phyloP scores from a whole-genome alignment of 176 grass and related monocot genomes.

The Musa acuminata region DNA sequence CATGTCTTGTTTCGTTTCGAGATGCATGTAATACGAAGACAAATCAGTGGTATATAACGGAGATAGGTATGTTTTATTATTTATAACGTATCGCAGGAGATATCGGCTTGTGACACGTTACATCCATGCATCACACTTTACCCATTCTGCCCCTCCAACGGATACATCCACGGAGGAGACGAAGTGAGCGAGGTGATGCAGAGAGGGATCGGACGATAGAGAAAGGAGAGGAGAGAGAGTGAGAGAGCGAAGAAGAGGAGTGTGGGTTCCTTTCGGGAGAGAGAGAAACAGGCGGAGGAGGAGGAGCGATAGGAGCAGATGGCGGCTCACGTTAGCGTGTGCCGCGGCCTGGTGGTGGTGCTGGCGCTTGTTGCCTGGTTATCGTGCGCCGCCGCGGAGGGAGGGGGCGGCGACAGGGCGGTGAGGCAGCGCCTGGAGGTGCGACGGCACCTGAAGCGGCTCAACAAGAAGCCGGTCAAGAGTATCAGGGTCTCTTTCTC shows the following conservation, averaged over 20 bases:
- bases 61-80: too few relatives aligned
- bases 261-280: neutral
- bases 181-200: neutral
- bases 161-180: neutral
- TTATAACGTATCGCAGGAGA: too few relatives aligned
- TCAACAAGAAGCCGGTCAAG: constrained; percentile 1
- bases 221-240: neutral
- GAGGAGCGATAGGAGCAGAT: neutral
- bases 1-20: too few relatives aligned
- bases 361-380: neutral
- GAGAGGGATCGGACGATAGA: too few relatives aligned
- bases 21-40: too few relatives aligned
- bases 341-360: neutral
- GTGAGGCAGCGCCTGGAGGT: constrained; percentile 7
- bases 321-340: neutral
- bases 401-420: neutral
- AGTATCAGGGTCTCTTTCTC: neutral
- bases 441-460: constrained; percentile 10
- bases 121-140: neutral
- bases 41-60: too few relatives aligned
- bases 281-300: neutral
- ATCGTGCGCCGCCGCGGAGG: neutral
- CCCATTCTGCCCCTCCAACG: neutral
- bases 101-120: neutral
- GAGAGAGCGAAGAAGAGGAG: too few relatives aligned